A percentile compares a stretch with the other conserved stretches of the same genome.
phyloP scores from a whole-genome alignment of 2,329 filamentous ascomycete genomes.

The Alternaria gaisen region DNA sequence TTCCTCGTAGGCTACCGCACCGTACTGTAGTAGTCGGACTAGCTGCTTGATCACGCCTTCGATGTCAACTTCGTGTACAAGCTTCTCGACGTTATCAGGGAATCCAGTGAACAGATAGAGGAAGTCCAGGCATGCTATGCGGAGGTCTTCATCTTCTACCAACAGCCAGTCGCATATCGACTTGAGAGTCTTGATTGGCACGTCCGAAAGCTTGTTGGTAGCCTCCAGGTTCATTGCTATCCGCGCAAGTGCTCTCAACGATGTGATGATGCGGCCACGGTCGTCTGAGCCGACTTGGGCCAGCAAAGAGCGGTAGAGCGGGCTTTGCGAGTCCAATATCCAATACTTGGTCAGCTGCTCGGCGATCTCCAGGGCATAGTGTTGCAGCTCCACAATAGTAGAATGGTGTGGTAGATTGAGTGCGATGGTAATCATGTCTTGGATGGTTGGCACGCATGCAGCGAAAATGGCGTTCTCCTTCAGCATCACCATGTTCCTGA shows the following conservation, averaged over 20 bases:
- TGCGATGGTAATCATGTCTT: constrained; percentile 83
- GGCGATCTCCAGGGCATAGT: constrained; percentile 89
- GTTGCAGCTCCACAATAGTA: constrained; percentile 81
- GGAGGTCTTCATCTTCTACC: constrained; percentile 87
- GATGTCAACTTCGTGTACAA: constrained; percentile 69
- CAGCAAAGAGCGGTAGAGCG: constrained; percentile 80
- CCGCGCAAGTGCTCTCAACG: constrained; percentile 81
- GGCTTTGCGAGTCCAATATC: constrained; percentile 74
- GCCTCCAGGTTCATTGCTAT: constrained; percentile 88
- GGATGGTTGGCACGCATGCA: constrained; percentile 75
- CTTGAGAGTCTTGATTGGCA: constrained; percentile 72
- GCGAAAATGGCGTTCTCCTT: constrained; percentile 87
- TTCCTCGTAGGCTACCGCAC: constrained; percentile 70
- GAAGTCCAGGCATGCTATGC: constrained; percentile 90
- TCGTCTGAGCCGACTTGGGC: constrained; percentile 66
- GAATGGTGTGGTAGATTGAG: constrained; percentile 79
- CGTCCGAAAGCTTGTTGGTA: constrained; percentile 76
- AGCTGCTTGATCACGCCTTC: constrained; percentile 79
- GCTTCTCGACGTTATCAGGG: constrained; percentile 79
- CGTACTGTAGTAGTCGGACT: constrained; percentile 79
- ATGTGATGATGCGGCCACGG: constrained; percentile 80
- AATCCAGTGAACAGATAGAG: constrained; percentile 94
- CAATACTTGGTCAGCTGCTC: constrained; percentile 89
- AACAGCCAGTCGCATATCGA: constrained; percentile 77
- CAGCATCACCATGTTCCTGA: constrained; percentile 96